These are phyloP conservation scores for Arthrobotrys sphaeroides DNA, from an alignment of 2,329 filamentous ascomycete genomes.

Conservation along the genomic window DNA sequence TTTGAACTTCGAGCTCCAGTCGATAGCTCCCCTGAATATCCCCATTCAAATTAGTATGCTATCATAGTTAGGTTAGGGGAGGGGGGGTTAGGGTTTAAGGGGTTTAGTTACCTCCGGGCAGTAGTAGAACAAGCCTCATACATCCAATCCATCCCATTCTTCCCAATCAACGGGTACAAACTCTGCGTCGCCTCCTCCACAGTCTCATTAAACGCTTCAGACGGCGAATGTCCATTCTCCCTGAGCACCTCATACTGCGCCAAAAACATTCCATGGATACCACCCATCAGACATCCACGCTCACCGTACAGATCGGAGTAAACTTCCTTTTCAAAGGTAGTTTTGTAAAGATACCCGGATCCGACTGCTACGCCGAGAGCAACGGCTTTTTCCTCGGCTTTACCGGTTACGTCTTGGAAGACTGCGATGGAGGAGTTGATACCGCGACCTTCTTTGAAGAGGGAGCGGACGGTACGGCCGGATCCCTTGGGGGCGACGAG, in stretches of 20 bases:
- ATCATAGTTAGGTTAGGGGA: background rate
- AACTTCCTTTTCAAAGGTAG: slow-evolving; percentile 99
- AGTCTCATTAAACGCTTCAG: slow-evolving; percentile 99
- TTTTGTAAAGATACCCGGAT: slow-evolving; percentile 99
- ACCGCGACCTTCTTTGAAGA: slow-evolving; percentile 98
- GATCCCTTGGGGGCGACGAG: slow-evolving; percentile 99
- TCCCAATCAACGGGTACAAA: slow-evolving; percentile 94
- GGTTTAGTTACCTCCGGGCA: slow-evolving; percentile 71
- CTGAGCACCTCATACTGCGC: slow-evolving; percentile 99
- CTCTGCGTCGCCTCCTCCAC: slow-evolving; percentile 99
- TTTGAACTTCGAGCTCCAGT: slow-evolving; percentile 98
- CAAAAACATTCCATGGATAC: slow-evolving; percentile 99
- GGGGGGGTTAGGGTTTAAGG: background rate
- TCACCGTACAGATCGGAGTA: slow-evolving; percentile 99
- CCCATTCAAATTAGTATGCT: background rate
- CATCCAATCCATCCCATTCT: slow-evolving; percentile 99
- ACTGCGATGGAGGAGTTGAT: slow-evolving; percentile 99
- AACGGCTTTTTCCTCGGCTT: slow-evolving; percentile 97
- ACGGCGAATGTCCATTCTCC: slow-evolving; percentile 96
- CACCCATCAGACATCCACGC: slow-evolving; percentile 99
- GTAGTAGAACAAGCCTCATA: slow-evolving; percentile 99
- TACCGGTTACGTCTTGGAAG: slow-evolving; percentile 96
- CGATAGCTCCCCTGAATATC: slow-evolving; percentile 80
- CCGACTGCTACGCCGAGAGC: slow-evolving; percentile 94
- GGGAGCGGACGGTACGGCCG: slow-evolving; percentile 95